Evolutionary conservation across 176 grass and related monocot genomes (phyloP).

Genomic region (Saccharum spontaneum): DNA sequence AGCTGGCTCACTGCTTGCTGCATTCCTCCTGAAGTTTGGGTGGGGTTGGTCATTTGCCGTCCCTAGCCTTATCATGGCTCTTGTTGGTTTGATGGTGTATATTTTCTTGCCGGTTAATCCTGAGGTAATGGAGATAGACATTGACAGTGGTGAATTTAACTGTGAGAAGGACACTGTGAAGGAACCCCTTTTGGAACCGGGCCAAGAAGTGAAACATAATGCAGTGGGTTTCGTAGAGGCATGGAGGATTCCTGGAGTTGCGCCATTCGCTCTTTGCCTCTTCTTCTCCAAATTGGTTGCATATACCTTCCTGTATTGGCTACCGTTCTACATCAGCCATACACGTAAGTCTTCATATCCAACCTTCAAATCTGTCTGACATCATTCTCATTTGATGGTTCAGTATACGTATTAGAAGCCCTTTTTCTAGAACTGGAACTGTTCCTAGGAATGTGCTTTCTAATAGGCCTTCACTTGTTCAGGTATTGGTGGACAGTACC

Average conservation of each 20-base stretch:
- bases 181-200: conserved; percentile 58
- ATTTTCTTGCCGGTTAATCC: conserved; percentile 65
- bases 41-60: conserved; percentile 90
- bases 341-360: conserved; percentile 54
- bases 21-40: conserved; percentile 69
- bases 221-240: conserved; percentile 73
- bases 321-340: conserved; percentile 92
- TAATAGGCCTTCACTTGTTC: conserved; percentile 32
- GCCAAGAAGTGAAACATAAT: conserved; percentile 48
- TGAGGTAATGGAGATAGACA: conserved; percentile 53
- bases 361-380: conserved; percentile 13
- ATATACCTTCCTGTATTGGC: conserved; percentile 91
- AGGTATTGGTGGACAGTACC: conserved; percentile 70
- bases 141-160: conserved; percentile 40
- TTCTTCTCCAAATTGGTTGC: conserved; percentile 93
- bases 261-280: conserved; percentile 70
- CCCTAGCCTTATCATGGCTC: conserved; percentile 69
- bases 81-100: conserved; percentile 61
- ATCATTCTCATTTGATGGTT: conserved; percentile 27
- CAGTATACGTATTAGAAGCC: not conserved
- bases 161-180: conserved; percentile 37
- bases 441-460: not conserved
- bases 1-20: conserved; percentile 74
- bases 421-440: conserved; percentile 3
- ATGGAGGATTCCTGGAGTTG: conserved; percentile 80